Conservation (phyloP, 208 protist genomes). For the Leishmania turanica region DNA sequence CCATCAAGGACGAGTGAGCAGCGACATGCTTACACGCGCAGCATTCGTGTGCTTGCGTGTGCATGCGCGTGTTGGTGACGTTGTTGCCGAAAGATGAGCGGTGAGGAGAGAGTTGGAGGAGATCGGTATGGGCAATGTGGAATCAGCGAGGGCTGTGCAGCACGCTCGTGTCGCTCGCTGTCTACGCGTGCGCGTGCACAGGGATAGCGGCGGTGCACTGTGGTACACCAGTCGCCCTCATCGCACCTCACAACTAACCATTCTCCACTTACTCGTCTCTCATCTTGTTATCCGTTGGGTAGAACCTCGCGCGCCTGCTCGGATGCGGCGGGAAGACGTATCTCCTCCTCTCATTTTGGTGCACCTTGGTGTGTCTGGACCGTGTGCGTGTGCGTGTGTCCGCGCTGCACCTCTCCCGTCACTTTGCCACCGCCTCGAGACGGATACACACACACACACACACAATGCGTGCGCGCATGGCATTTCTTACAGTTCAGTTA, state of each 20-base stretch:
- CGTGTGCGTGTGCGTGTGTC: not conserved
- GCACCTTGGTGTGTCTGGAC: not conserved
- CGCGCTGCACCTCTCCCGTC: not conserved
- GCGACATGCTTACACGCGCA: not conserved
- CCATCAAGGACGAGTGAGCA: conserved; percentile 82
- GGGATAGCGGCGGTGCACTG: not conserved
- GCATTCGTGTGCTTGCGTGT: not conserved
- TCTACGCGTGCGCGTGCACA: not conserved
- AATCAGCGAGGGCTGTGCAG: not conserved
- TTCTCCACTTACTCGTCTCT: not conserved
- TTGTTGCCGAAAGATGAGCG: not conserved
- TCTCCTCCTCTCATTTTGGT: not conserved
- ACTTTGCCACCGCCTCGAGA: not conserved
- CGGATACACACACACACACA: not conserved
- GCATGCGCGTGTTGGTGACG: not conserved
- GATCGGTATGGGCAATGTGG: not conserved
- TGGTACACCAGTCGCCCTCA: not conserved
- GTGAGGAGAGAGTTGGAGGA: not conserved
- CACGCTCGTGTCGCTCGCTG: not conserved
- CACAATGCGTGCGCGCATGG: not conserved
- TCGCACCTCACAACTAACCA: not conserved
- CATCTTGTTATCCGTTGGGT: not conserved
- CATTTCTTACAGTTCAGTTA: not conserved
- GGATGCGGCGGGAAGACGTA: not conserved
- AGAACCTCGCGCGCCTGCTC: not conserved